These are phyloP conservation scores for Sugiyamaella novakii DNA, from an alignment of 1,139 yeast species.

Conservation along the genomic window DNA sequence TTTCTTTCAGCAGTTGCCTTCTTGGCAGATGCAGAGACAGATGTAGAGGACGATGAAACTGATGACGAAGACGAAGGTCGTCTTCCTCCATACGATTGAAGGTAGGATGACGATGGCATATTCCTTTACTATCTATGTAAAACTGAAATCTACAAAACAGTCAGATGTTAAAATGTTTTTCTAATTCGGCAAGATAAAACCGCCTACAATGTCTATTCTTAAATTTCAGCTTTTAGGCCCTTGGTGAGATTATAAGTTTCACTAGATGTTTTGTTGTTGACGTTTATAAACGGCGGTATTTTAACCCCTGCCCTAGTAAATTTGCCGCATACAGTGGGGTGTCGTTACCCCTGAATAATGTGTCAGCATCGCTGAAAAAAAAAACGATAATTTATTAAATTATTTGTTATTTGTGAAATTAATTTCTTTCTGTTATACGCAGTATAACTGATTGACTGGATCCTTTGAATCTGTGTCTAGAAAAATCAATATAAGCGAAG, in stretches of 20 bases:
- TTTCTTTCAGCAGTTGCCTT: slow-evolving; percentile 36
- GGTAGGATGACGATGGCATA: slow-evolving; percentile 24
- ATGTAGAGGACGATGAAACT: slow-evolving; percentile 5
- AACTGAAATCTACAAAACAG: too few relatives aligned
- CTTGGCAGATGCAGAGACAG: slow-evolving; percentile 17
- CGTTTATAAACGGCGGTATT: background rate
- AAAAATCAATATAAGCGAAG: too few relatives aligned
- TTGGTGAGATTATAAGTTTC: slow-evolving; percentile 3
- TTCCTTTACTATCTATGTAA: too few relatives aligned
- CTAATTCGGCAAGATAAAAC: background rate
- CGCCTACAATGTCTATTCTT: too few relatives aligned
- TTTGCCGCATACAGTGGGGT: slow-evolving; percentile 1
- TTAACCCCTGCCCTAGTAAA: slow-evolving; percentile 5
- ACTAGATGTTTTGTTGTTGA: slow-evolving; percentile 3
- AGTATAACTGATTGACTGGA: too few relatives aligned
- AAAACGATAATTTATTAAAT: too few relatives aligned
- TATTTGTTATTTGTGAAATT: too few relatives aligned
- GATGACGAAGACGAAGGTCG: slow-evolving; percentile 11
- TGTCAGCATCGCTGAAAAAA: too few relatives aligned
- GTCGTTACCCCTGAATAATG: too few relatives aligned
- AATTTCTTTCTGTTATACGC: too few relatives aligned
- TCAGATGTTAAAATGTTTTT: too few relatives aligned
- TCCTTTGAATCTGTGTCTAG: too few relatives aligned
- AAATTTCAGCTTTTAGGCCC: background rate
- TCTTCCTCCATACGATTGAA: slow-evolving; percentile 18